phyloP scores from a whole-genome alignment of 768 basidiomycete genomes.

The Strobilomyces dryophilus region DNA sequence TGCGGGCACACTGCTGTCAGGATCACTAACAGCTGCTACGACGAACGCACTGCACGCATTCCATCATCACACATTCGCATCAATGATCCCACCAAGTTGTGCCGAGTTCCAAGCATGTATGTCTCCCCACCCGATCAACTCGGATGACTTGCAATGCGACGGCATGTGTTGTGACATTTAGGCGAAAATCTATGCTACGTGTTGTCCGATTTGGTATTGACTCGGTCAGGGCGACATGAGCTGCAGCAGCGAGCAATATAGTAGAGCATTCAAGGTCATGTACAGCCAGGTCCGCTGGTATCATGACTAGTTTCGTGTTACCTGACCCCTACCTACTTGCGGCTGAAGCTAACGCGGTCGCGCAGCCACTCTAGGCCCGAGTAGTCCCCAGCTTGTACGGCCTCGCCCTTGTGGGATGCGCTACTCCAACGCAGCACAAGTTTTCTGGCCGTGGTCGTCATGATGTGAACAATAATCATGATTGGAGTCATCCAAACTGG shows the following conservation, averaged over 20 bases:
- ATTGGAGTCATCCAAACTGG: background rate
- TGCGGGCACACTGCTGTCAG: too few relatives aligned
- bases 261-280: too few relatives aligned
- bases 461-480: too few relatives aligned
- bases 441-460: background rate
- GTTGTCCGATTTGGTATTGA: background rate
- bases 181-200: too few relatives aligned
- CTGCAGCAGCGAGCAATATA: background rate
- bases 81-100: too few relatives aligned
- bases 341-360: too few relatives aligned
- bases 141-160: background rate
- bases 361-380: background rate
- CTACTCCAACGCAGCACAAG: background rate
- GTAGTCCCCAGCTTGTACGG: background rate
- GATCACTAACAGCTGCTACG: too few relatives aligned
- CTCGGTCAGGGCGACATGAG: background rate
- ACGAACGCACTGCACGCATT: too few relatives aligned
- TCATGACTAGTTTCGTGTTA: too few relatives aligned
- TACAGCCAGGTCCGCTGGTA: too few relatives aligned
- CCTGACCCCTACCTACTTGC: too few relatives aligned
- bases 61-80: background rate
- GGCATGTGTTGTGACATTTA: background rate
- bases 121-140: background rate
- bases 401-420: too few relatives aligned
- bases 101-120: background rate